Base-by-base conservation (phyloP, 768 basidiomycete species). In the Tephrocybe sp. region DNA sequence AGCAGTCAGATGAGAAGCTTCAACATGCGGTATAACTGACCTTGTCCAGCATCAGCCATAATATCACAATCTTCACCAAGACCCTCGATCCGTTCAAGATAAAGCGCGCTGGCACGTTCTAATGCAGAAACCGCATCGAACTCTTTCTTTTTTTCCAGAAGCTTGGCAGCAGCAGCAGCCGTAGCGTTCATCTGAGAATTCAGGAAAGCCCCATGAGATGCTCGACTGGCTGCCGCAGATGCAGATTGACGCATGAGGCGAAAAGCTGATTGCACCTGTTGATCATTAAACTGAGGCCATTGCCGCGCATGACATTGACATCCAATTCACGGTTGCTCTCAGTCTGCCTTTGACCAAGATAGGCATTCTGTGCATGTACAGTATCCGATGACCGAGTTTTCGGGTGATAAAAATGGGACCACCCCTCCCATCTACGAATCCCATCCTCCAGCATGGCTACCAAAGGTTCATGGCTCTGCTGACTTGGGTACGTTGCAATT, bases 61-160 rank as follows among this genome's bases (percentile, higher is more conserved):
- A 82, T 75, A 52, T 87, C 79, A 58, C 83, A 87, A 60, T 90
- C 87, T 15, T 86, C 82, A 19, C 78, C 82, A 3, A 91, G 69
- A 5, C 74, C 80, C 55, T 85, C 82, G 34, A 90, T 80, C 7
- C 87, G 78, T 62, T 83, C 78, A 2, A 86, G 73, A 60, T 85
- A 87, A 27, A 83, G 64, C 5, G 77, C 65, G 47, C 80, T 85
- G 0, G 84, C 81, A 46, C 75, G 72, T 60, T 89, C 86, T 5
- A 91, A 71, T 1, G 88, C 88, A 18, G 79, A 75, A 21, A 89
- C 85, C 0, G 86, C 87, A 47, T 89, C 87, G 47, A 73, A 81
- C 63, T 91, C 89, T 61, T 88, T 90, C 71, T 88, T 90, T 72
- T 90, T 90, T 60, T 91, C 88, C 2, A 74, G 47, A 36, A 88